Evolutionary conservation across 768 basidiomycete genomes (phyloP).

Genomic region (Trametes maxima): DNA sequence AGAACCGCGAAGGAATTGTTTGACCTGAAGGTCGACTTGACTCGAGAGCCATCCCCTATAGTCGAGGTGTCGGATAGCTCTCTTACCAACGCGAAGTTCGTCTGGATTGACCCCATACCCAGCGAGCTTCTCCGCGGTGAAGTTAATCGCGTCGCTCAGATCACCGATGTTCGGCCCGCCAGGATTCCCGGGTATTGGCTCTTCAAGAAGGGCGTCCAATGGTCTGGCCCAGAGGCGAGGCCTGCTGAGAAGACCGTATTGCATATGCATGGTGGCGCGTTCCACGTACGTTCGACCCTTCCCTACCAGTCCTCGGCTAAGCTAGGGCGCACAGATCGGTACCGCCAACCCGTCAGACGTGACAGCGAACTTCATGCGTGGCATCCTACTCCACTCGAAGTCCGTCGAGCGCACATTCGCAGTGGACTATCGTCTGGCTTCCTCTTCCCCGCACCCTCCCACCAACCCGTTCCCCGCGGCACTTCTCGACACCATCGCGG

Average conservation of each 20-base stretch:
- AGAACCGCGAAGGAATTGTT: neutral
- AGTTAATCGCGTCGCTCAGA: conserved; percentile 19
- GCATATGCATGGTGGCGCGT: conserved; percentile 67
- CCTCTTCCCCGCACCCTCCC: conserved; percentile 41
- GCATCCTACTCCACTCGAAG: conserved; percentile 48
- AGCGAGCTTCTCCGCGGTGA: conserved; percentile 27
- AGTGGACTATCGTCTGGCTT: conserved; percentile 72
- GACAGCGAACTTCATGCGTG: conserved; percentile 47
- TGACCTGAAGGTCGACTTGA: neutral
- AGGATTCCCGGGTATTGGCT: conserved; percentile 31
- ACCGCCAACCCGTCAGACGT: conserved; percentile 60
- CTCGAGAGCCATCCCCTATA: neutral
- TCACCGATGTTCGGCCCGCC: conserved; percentile 15
- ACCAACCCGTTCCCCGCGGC: conserved; percentile 73
- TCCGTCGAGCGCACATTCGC: conserved; percentile 54
- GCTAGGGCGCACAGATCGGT: conserved; percentile 29
- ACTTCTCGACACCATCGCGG: conserved; percentile 72
- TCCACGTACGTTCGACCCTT: conserved; percentile 25
- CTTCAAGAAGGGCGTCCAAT: conserved; percentile 16
- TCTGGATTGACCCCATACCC: conserved; percentile 17
- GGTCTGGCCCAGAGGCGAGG: conserved; percentile 40
- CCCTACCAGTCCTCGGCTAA: neutral
- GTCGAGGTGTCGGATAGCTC: neutral
- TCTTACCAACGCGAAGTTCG: conserved; percentile 13
- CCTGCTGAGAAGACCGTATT: conserved; percentile 62